Conservation (phyloP, 495 filamentous ascomycete species). For the Xylaria acuta region DNA sequence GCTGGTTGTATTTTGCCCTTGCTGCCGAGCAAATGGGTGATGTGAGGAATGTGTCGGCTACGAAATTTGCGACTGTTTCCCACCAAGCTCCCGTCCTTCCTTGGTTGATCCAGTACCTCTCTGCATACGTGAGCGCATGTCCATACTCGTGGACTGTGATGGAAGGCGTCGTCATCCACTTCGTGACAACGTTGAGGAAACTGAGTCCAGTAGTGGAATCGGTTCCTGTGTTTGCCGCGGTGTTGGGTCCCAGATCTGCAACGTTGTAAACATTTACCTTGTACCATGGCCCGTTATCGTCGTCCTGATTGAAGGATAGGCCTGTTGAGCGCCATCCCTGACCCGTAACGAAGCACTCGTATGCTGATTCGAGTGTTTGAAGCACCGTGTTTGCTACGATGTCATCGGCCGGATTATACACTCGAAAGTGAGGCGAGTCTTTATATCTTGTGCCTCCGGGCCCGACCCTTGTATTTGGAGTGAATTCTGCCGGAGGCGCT, state of each 20-base stretch:
- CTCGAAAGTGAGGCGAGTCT: constrained; percentile 54
- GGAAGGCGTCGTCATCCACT: constrained; percentile 47
- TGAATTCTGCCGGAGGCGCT: constrained; percentile 45
- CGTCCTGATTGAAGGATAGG: constrained; percentile 44
- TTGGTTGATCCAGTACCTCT: constrained; percentile 52
- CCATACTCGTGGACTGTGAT: constrained; percentile 55
- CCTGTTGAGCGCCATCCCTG: constrained; percentile 52
- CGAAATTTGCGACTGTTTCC: constrained; percentile 54
- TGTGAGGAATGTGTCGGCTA: constrained; percentile 54
- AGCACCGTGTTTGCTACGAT: constrained; percentile 39
- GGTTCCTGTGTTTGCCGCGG: constrained; percentile 49
- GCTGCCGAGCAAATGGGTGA: constrained; percentile 43
- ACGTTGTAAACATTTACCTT: constrained; percentile 55
- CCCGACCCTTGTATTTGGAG: constrained; percentile 48
- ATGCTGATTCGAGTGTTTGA: constrained; percentile 50
- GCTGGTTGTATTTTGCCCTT: constrained; percentile 37
- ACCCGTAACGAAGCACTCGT: constrained; percentile 50
- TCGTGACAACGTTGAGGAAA: constrained; percentile 49
- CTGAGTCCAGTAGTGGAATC: constrained; percentile 42
- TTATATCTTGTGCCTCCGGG: constrained; percentile 44
- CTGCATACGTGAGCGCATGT: constrained; percentile 51
- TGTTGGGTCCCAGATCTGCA: constrained; percentile 41
- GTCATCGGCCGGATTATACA: constrained; percentile 43
- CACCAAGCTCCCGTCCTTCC: constrained; percentile 53
- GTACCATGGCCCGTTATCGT: constrained; percentile 47